A percentile compares a stretch with the other conserved stretches of the same genome.
These are phyloP conservation scores for Paraurostyla sp. DNA, from an alignment of 73 alveolate species.

Conservation along the genomic window DNA sequence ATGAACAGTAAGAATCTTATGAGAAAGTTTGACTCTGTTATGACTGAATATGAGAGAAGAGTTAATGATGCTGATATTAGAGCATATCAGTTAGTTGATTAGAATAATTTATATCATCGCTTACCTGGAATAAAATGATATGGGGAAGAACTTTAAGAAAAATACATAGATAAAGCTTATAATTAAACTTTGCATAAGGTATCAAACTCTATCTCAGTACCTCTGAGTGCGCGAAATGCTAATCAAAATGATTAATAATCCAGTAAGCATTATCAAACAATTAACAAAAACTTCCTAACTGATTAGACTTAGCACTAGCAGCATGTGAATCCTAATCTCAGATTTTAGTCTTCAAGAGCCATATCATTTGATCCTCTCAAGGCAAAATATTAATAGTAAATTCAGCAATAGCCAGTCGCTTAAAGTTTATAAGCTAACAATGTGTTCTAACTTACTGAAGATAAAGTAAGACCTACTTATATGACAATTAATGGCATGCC, in stretches of 20 bases:
- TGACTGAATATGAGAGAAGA: slow-evolving; percentile 77
- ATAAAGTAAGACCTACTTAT: neutral
- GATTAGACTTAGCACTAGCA: neutral
- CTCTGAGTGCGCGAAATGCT: neutral
- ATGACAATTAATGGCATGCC: slow-evolving; percentile 6
- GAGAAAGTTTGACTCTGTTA: slow-evolving; percentile 58
- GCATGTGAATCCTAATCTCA: slow-evolving; percentile 12
- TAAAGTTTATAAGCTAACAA: neutral
- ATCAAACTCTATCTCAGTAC: neutral
- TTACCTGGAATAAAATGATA: slow-evolving; percentile 1
- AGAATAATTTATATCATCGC: slow-evolving; percentile 5
- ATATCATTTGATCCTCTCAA: slow-evolving; percentile 6
- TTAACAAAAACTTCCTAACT: neutral
- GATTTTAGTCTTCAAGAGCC: neutral
- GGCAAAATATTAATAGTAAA: slow-evolving; percentile 14
- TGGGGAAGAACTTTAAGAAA: slow-evolving; percentile 2
- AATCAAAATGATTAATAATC: too few relatives aligned
- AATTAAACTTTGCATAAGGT: neutral
- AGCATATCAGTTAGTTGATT: slow-evolving; percentile 59
- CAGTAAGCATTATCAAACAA: slow-evolving; percentile 17
- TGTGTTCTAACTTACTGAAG: neutral
- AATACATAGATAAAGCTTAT: slow-evolving; percentile 1
- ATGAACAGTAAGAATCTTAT: slow-evolving; percentile 49
- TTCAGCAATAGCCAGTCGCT: neutral
- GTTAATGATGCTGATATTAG: slow-evolving; percentile 69